Evolutionary conservation across 177 flowering plant genomes (phyloP).

Genomic region (Vitis hybrid): DNA sequence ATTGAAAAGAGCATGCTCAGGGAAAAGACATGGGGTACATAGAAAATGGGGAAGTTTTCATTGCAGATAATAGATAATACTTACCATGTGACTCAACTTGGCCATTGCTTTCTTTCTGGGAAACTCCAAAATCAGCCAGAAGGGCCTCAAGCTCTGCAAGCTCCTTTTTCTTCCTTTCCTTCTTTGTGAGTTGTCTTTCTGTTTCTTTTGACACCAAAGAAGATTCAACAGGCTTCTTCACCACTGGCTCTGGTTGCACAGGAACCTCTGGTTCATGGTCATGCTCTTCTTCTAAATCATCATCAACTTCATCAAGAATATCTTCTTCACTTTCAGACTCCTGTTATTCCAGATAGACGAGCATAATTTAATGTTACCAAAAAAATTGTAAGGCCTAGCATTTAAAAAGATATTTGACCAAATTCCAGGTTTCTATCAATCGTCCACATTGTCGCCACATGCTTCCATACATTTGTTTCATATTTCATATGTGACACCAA

Average conservation of each 20-base stretch:
- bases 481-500: too few relatives aligned
- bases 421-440: not conserved
- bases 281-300: slow-evolving; percentile 79
- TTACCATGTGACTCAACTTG: slow-evolving; percentile 56
- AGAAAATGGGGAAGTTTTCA: not conserved
- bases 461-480: too few relatives aligned
- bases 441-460: too few relatives aligned
- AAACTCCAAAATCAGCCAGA: slow-evolving; percentile 73
- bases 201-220: slow-evolving; percentile 59
- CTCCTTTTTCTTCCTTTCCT: slow-evolving; percentile 85
- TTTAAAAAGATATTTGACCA: not conserved
- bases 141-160: slow-evolving; percentile 88
- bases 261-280: slow-evolving; percentile 65
- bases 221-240: slow-evolving; percentile 41
- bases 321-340: slow-evolving; percentile 93
- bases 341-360: slow-evolving; percentile 32
- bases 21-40: not conserved
- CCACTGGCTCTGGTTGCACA: slow-evolving; percentile 36
- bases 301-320: slow-evolving; percentile 74
- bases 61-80: not conserved
- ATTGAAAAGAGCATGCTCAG: not conserved
- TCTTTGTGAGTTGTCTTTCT: slow-evolving; percentile 91
- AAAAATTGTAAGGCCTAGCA: not conserved
- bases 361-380: not conserved
- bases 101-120: slow-evolving; percentile 38